Percentiles rank a stretch among this genome's conserved stretches.
Evolutionary conservation across 345 rosid species (phyloP).

Genomic region (Atalantia buxifolia): DNA sequence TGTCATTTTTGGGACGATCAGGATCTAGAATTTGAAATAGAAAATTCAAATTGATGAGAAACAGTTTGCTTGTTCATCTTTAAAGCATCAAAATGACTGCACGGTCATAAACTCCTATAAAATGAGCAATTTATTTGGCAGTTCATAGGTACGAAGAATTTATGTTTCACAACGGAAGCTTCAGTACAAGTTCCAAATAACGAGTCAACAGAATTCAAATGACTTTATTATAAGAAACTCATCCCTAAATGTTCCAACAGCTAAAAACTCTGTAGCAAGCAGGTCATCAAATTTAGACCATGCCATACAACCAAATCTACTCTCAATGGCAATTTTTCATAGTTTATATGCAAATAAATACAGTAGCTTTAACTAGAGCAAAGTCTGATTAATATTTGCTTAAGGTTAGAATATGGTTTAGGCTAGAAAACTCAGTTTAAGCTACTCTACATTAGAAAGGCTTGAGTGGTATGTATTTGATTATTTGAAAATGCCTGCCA

Average conservation of each 20-base stretch:
- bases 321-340: not conserved
- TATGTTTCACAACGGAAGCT: not conserved
- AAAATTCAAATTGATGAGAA: slow-evolving; percentile 4
- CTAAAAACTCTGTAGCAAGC: not conserved
- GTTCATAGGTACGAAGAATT: not conserved
- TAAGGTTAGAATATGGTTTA: not conserved
- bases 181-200: not conserved
- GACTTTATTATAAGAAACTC: not conserved
- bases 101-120: not conserved
- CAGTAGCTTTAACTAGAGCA: not conserved
- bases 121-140: not conserved
- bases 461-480: not conserved
- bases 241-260: not conserved
- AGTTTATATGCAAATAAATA: not conserved
- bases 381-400: not conserved
- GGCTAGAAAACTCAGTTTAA: not conserved
- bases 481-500: not conserved
- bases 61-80: not conserved
- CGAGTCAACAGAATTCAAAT: not conserved
- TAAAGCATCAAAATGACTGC: not conserved
- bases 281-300: not conserved
- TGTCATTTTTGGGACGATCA: slow-evolving; percentile 86
- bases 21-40: slow-evolving; percentile 52
- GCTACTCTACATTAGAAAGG: not conserved
- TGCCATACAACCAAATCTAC: not conserved